Base-by-base conservation (phyloP, 352 stramenopile species). In the Pythium rishiriense region DNA sequence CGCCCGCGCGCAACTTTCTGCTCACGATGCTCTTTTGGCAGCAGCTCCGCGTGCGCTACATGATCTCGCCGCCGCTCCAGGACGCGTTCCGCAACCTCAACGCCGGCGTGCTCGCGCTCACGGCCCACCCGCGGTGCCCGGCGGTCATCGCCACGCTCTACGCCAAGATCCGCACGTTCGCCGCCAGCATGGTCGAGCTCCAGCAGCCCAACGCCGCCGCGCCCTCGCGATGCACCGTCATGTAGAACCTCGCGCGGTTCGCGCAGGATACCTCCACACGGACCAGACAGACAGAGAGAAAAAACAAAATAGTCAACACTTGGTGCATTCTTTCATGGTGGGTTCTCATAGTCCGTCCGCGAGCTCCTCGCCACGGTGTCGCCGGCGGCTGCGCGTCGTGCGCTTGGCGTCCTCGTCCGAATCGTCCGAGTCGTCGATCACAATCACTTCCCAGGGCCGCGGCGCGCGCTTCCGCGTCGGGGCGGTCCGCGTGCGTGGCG, bases 11-110 rank as follows among this genome's bases (percentile, higher is more conserved):
- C 64, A 97, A 94, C 75, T 90, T 97, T 41, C 55, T 97, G 70
- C 74, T 95, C 49, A 75, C 90, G 21, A 74, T 97, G 66, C 73
- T 95, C 60, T 96, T 93, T 79, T 97, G 88, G 88, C 88, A 97
- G 74, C 76, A 95, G 58, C 71, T 97, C 54, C 88, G 88, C 53
- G 85, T 97, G 72, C 87, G 88, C 65, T 97, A 97, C 78, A 97
- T 97, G 88, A 91, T 94, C 72, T 94, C 85, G 43, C 84, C 85
- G 52, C 81, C 90, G 67, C 72, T 97, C 31, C 86, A 94, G 68
- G 81, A 95, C 42, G 79, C 81, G 12, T 97, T 96, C 75, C 77
- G 80, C 56, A 58, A 69, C 25, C 68, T 97, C 21, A 87, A 97
- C 70, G 50, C 65, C 17, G 76, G 68, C 39, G 82, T 93, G 43